Conservation (phyloP, 352 stramenopile species). For the Ophiocytium majus region DNA sequence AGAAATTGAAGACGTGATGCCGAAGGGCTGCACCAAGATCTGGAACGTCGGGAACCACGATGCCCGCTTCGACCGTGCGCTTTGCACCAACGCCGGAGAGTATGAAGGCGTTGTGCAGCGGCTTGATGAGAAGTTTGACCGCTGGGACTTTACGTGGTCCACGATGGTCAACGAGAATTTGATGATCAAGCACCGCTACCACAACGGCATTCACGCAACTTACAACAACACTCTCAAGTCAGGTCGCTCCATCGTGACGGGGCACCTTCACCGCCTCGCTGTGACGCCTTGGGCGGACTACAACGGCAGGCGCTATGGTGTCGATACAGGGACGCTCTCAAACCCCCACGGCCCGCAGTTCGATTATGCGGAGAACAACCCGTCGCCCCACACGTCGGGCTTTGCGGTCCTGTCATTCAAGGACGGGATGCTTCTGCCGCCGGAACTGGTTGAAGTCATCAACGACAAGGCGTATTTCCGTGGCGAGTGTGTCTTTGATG, state of each 20-base stretch:
- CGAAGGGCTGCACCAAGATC: background rate
- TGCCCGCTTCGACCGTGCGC: constrained; percentile 5
- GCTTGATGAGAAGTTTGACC: background rate
- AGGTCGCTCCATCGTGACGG: background rate
- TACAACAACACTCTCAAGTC: background rate
- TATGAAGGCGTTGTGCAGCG: background rate
- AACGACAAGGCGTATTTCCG: too few relatives aligned
- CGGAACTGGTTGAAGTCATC: background rate
- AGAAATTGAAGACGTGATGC: background rate
- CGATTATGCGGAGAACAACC: background rate
- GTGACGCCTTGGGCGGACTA: background rate
- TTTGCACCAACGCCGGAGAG: background rate
- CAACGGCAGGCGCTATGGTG: constrained; percentile 3
- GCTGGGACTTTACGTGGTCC: background rate
- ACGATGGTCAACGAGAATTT: background rate
- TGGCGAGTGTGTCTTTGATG: too few relatives aligned
- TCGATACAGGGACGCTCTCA: background rate
- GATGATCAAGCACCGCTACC: background rate
- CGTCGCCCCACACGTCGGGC: background rate
- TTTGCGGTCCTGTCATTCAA: background rate
- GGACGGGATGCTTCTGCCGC: background rate
- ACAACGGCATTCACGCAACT: background rate
- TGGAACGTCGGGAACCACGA: background rate
- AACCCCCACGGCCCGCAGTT: background rate
- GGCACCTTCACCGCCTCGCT: background rate